These are phyloP conservation scores for Triglochin maritima DNA, from an alignment of 106 monocot genomes.

Conservation along the genomic window DNA sequence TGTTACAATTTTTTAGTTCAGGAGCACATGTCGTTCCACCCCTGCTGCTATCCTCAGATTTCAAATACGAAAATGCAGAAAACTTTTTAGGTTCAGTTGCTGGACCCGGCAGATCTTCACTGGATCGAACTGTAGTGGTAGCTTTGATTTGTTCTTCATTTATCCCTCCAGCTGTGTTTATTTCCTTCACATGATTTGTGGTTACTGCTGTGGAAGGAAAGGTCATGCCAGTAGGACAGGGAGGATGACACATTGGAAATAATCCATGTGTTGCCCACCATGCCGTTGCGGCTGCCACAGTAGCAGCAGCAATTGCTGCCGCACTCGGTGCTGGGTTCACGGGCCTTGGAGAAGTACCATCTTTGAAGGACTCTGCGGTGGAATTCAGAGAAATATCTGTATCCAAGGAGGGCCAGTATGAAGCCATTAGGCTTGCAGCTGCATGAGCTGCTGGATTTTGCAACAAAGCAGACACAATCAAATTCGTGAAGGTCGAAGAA, in stretches of 20 bases:
- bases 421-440: constrained; percentile 72
- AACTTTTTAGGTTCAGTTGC: neutral
- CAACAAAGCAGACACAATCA: constrained; percentile 53
- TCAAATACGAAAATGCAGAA: constrained; percentile 16
- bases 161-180: neutral
- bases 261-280: constrained; percentile 86
- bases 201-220: constrained; percentile 27
- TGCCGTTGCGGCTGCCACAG: constrained; percentile 86
- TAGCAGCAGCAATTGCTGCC: constrained; percentile 61
- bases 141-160: too few relatives aligned
- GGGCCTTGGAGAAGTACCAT: constrained; percentile 13
- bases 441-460: constrained; percentile 80
- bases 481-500: constrained; percentile 55
- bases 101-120: too few relatives aligned
- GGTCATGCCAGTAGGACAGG: constrained; percentile 30
- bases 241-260: constrained; percentile 41
- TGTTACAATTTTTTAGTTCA: constrained; percentile 12
- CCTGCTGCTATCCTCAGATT: constrained; percentile 27
- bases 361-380: constrained; percentile 10
- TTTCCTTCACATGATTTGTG: constrained; percentile 3
- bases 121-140: too few relatives aligned
- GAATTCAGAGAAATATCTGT: constrained; percentile 15
- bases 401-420: constrained; percentile 48
- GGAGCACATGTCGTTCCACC: constrained; percentile 7
- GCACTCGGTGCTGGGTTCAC: constrained; percentile 30